A percentile compares a stretch with the other conserved stretches of the same genome.
phyloP scores from a whole-genome alignment of 164 flowering plant species.

The Stephania japonica region DNA sequence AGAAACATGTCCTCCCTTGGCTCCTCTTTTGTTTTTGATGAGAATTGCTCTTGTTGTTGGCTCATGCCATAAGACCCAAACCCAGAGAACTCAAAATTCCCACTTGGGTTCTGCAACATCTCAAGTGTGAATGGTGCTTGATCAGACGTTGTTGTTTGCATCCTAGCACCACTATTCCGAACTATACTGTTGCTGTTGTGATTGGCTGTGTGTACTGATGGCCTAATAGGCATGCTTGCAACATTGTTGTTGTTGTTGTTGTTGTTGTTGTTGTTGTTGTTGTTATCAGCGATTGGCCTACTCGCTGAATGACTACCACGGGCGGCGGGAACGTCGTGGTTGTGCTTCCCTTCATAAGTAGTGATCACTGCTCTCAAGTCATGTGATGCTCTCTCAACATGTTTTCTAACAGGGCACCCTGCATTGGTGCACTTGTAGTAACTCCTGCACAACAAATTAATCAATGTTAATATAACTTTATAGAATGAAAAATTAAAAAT shows the following conservation, averaged over 20 bases:
- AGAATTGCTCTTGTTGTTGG: constrained; percentile 7
- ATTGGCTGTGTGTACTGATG: constrained; percentile 17
- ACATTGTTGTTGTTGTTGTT: constrained; percentile 2
- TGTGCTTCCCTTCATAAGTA: constrained; percentile 89
- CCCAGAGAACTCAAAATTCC: constrained; percentile 20
- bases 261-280: constrained; percentile 10
- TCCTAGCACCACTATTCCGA: constrained; percentile 7
- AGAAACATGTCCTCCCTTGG: constrained; percentile 32
- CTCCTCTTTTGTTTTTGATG: constrained; percentile 26
- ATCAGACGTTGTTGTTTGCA: constrained; percentile 23
- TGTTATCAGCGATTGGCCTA: constrained; percentile 24
- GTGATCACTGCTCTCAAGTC: constrained; percentile 79
- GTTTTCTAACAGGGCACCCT: constrained; percentile 82
- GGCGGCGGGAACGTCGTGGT: constrained; percentile 87
- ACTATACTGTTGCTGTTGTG: constrained; percentile 18
- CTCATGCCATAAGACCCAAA: constrained; percentile 12
- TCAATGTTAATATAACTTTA: neutral
- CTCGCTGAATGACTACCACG: constrained; percentile 40
- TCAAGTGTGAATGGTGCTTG: constrained; percentile 53
- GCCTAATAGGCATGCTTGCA: constrained; percentile 32
- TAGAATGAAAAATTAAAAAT: neutral
- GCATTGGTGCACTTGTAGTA: constrained; percentile 75
- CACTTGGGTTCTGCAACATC: constrained; percentile 23
- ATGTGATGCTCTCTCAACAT: constrained; percentile 79
- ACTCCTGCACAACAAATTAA: constrained; percentile 42